Percentiles rank a stretch among this genome's conserved stretches.
Evolutionary conservation across 345 rosid genomes (phyloP).

Genomic region (Camelina hispida): DNA sequence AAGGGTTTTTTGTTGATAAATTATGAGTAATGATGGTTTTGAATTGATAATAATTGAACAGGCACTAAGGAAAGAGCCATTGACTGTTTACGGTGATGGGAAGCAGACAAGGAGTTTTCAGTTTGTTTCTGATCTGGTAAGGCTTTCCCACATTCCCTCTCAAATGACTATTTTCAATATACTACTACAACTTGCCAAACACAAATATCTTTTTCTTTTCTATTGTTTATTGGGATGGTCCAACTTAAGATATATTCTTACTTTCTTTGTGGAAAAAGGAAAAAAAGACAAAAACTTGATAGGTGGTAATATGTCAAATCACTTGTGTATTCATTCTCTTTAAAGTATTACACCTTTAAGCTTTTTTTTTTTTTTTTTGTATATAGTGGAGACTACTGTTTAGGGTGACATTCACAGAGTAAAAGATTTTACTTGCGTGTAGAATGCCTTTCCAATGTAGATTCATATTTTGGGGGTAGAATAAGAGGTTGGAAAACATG

Average conservation of each 20-base stretch:
- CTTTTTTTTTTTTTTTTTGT: not conserved
- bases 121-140: conserved; percentile 85
- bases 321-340: not conserved
- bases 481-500: conserved; percentile 5
- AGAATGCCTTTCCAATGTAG: not conserved
- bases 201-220: not conserved
- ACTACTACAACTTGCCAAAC: conserved; percentile 3
- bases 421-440: not conserved
- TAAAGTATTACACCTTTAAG: not conserved
- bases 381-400: conserved; percentile 8
- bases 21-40: conserved; percentile 33
- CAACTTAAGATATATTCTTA: not conserved
- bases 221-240: conserved; percentile 5
- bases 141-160: not conserved
- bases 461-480: not conserved
- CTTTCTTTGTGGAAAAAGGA: not conserved
- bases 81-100: conserved; percentile 93
- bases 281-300: not conserved
- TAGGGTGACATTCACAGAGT: not conserved
- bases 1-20: conserved; percentile 5
- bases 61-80: conserved; percentile 82
- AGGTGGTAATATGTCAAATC: not conserved
- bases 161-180: conserved; percentile 12
- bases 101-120: conserved; percentile 93
- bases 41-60: conserved; percentile 35